Conservation (phyloP, 371 early-diverging fungal genomes). For the Chytridiales sp. region DNA sequence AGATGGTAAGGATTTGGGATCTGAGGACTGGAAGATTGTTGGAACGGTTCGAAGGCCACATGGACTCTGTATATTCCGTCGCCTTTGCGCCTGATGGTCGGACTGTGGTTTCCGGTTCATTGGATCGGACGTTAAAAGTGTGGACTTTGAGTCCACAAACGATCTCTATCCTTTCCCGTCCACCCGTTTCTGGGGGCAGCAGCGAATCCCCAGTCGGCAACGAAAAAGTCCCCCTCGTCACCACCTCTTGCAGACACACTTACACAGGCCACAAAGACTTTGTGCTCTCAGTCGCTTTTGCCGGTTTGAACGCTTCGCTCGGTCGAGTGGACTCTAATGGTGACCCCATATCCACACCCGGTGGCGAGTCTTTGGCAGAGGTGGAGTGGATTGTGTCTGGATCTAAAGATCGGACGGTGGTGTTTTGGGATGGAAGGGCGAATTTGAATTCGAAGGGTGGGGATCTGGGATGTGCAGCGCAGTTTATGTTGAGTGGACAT, state of each 20-base stretch:
- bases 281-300: constrained; percentile 93
- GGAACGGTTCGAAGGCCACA: constrained; percentile 93
- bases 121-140: constrained; percentile 93
- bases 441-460: constrained; percentile 45
- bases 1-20: constrained; percentile 94
- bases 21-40: constrained; percentile 72
- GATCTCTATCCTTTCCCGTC: constrained; percentile 19
- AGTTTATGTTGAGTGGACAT: constrained; percentile 95
- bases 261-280: constrained; percentile 87
- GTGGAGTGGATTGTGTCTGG: constrained; percentile 90
- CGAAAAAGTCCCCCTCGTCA: constrained; percentile 28
- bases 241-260: constrained; percentile 38
- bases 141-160: constrained; percentile 79
- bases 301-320: constrained; percentile 55
- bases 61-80: constrained; percentile 94
- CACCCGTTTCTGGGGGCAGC: constrained; percentile 5
- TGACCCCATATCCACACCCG: constrained; percentile 29
- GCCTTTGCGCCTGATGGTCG: constrained; percentile 94
- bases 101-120: constrained; percentile 87
- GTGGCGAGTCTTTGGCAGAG: constrained; percentile 27
- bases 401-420: constrained; percentile 92
- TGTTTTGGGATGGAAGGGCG: constrained; percentile 90
- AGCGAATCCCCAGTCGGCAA: constrained; percentile 3
- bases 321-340: constrained; percentile 38
- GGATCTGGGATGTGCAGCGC: constrained; percentile 32